A percentile compares a stretch with the other conserved stretches of the same genome.
These are phyloP conservation scores for Globisporangium iwayamae DNA, from an alignment of 352 stramenopile species.

Conservation along the genomic window DNA sequence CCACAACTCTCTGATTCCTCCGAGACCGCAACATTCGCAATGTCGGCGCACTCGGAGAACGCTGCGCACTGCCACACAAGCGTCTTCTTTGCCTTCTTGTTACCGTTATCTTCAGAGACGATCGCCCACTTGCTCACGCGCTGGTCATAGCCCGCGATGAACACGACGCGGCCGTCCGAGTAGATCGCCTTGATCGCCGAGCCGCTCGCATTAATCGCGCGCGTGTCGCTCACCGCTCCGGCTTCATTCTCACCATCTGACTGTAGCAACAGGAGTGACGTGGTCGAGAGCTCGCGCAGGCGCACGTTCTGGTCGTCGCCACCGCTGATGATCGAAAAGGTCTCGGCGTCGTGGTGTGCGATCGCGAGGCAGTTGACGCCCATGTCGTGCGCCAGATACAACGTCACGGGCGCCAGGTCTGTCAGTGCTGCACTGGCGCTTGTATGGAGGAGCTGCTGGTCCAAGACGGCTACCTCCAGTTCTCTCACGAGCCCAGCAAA, in stretches of 20 bases:
- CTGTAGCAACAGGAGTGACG: constrained; percentile 16
- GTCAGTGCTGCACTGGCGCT: constrained; percentile 15
- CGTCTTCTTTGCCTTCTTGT: background rate
- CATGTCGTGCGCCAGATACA: constrained; percentile 83
- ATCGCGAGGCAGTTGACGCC: constrained; percentile 67
- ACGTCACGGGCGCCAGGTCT: constrained; percentile 33
- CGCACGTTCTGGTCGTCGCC: constrained; percentile 79
- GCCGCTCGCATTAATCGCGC: constrained; percentile 62
- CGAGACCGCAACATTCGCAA: constrained; percentile 56
- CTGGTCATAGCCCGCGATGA: constrained; percentile 81
- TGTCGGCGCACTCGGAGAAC: constrained; percentile 81
- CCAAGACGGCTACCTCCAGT: constrained; percentile 8
- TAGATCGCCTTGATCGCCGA: constrained; percentile 78
- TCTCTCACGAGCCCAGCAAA: constrained; percentile 28
- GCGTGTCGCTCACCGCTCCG: constrained; percentile 27
- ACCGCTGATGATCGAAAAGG: constrained; percentile 68
- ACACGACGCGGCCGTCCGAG: constrained; percentile 39
- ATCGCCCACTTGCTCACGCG: constrained; percentile 72
- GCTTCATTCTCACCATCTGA: background rate
- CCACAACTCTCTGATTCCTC: background rate
- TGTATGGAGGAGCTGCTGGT: background rate
- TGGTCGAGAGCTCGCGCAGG: constrained; percentile 35
- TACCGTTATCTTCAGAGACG: background rate
- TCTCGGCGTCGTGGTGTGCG: constrained; percentile 17
- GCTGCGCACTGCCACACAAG: constrained; percentile 54